Evolutionary conservation across 2,329 filamentous ascomycete genomes (phyloP), one percentile per base, ranked within the genome.

Genomic region (Colletotrichum limetticola): DNA sequence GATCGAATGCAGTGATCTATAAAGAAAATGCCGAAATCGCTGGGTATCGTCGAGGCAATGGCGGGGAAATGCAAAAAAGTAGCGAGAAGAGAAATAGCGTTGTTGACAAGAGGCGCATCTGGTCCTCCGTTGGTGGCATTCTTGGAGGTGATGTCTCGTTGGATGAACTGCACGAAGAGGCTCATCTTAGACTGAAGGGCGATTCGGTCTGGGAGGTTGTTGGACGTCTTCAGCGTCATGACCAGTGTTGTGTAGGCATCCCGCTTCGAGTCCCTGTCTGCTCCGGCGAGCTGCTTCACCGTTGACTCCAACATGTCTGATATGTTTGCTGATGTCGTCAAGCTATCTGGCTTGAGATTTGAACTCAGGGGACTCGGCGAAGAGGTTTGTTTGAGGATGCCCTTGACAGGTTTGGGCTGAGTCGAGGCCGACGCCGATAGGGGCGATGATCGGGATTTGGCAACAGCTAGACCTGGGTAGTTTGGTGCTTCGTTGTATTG

Each of bases 161-260:
- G 91, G 68, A 98, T 94, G 79, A 95, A 98, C 72, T 95, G 92
- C 76, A 91, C 91, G 71, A 98, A 88, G 3, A 94, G 83, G 12
- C 89, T 88, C 87, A 98, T 92, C 81, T 97, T 97, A 63, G 90
- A 89, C 70, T 91, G 89, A 67, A 97, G 86, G 12, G 91, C 91
- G 68, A 93, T 90, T 46, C 91, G 86, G 76, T 97, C 93, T 0
- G 95, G 95, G 16, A 97, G 84, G 76, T 94, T 93, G 74, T 95
- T 94, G 70, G 96, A 98, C 6, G 93, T 89, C 80, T 94, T 94
- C 77, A 98, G 85, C 4, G 92, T 91, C 42, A 91, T 89, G 37
- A 93, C 90, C 57, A 99, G 86, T 78, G 93, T 93, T 80, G 92
- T 91, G 79, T 99, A 98, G 61, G 95, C 94, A 83, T 99, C 97